Evolutionary conservation across 805 yeast genomes (phyloP), one percentile per base, ranked within the genome.

Genomic region (Yarrowia deformans): DNA sequence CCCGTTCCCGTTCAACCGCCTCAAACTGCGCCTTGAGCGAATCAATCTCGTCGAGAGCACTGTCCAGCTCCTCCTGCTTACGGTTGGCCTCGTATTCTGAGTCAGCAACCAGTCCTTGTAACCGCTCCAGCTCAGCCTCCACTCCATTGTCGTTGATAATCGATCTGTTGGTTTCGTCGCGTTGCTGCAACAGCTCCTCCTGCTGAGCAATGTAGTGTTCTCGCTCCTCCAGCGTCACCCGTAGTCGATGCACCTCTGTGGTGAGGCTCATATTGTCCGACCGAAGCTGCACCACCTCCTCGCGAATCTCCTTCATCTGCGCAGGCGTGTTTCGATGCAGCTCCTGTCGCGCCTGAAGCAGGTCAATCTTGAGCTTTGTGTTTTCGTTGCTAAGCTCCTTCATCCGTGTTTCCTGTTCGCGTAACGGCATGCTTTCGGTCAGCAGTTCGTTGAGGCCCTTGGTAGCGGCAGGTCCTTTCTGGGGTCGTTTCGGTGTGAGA

Each of bases 371-470:
- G 29, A 63, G 68, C 45, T 63, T 63, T 23, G 68, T 63, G 45
- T 63, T 63, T 9, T 63, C 68, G 16, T 63, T 63, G 39, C 56
- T 49, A n/a, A 63, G 56, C 13, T 63, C 68, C 68, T 63, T 63
- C 68, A 63, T 48, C 3, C 68, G 19, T 3, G 56, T 39, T 39
- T 63, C 68, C 16, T 63, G 68, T 7, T 63, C 68, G 2, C 68
- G 35, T 7, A 63, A 29, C 9, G 68, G 68, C 56, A 63, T 63
- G 46, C 46, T 48, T 37, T 63, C 56, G 10, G 66, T 34, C 40
- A 60, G 52, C 66, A 60, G 52, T 8, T 60, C 66, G 29, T 60
- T 60, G 42, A 60, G 66, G 7, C 66, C 66, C 23, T 35, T 32
- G 19, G 66, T 60, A n/a, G 39, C 39, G 1, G 42, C 14, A 2